Conservation (phyloP, 371 early-diverging fungal species). For the Chytridium lagenaria region DNA sequence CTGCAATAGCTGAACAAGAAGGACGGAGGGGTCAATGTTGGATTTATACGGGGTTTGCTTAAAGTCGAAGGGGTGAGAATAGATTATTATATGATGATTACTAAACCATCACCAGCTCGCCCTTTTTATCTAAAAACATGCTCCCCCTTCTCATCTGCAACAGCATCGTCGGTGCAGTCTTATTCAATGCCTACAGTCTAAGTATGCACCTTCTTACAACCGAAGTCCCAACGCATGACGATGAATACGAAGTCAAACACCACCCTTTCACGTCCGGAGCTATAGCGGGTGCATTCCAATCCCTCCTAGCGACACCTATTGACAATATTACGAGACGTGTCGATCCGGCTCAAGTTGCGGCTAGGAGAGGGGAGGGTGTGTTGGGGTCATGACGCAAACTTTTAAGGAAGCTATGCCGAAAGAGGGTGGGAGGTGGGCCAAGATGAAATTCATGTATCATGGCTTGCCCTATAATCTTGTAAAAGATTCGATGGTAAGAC, state of each 20-base stretch:
- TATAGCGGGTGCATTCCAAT: slow-evolving; percentile 47
- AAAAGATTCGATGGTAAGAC: slow-evolving; percentile 1
- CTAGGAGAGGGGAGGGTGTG: slow-evolving; percentile 31
- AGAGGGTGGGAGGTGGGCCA: slow-evolving; percentile 16
- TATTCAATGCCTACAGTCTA: slow-evolving; percentile 52
- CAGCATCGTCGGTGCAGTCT: slow-evolving; percentile 47
- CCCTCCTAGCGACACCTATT: slow-evolving; percentile 50
- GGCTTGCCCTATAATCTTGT: slow-evolving; percentile 19
- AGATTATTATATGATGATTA: slow-evolving; percentile 1
- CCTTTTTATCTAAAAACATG: slow-evolving; percentile 45
- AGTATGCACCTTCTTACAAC: slow-evolving; percentile 14
- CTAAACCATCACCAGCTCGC: no score
- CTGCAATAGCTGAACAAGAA: slow-evolving; percentile 42
- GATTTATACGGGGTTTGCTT: slow-evolving; percentile 36
- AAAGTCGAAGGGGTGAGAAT: slow-evolving; percentile 42
- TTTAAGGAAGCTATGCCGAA: slow-evolving; percentile 32
- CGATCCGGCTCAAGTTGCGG: slow-evolving; percentile 36
- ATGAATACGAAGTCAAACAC: slow-evolving; percentile 17
- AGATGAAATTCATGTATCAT: slow-evolving; percentile 25
- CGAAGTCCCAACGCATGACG: background rate
- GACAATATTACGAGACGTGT: slow-evolving; percentile 42
- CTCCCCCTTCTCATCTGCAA: slow-evolving; percentile 51
- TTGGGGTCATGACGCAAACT: slow-evolving; percentile 23
- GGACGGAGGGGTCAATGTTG: slow-evolving; percentile 28
- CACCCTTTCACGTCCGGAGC: slow-evolving; percentile 48